These are phyloP conservation scores for Bullera alba DNA, from an alignment of 768 basidiomycete genomes.

Conservation along the genomic window DNA sequence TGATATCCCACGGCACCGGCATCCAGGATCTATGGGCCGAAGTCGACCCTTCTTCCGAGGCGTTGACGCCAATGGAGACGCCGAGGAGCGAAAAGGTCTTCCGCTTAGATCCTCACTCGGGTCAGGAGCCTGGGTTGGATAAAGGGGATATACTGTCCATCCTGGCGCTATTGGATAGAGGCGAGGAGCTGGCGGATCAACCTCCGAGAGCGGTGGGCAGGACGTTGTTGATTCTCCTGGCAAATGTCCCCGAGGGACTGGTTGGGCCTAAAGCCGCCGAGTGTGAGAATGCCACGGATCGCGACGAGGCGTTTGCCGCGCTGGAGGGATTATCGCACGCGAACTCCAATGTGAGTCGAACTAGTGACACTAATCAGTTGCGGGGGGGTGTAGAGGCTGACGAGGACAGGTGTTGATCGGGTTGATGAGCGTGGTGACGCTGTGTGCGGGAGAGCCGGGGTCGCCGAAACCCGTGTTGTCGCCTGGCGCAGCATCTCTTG, in stretches of 20 bases:
- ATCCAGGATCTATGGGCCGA: slow-evolving; percentile 13
- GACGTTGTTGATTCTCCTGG: slow-evolving; percentile 21
- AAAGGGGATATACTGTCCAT: no score
- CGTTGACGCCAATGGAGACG: no score
- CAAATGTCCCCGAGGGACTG: slow-evolving; percentile 18
- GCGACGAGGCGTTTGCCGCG: slow-evolving; percentile 36
- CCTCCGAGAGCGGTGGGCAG: background rate
- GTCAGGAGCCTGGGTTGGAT: no score
- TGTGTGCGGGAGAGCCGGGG: slow-evolving; percentile 19
- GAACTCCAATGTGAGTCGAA: slow-evolving; percentile 31
- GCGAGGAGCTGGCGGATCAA: background rate
- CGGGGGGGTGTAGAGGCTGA: slow-evolving; percentile 1
- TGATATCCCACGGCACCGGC: slow-evolving; percentile 22
- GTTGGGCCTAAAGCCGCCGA: slow-evolving; percentile 6
- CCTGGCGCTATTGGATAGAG: background rate
- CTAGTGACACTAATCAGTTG: background rate
- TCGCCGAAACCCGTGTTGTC: no score
- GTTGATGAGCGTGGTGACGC: slow-evolving; percentile 24
- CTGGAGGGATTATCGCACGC: slow-evolving; percentile 25
- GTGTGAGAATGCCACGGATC: slow-evolving; percentile 14
- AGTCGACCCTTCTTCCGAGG: no score
- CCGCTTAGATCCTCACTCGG: no score
- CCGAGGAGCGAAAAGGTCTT: no score
- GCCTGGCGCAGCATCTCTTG: background rate
- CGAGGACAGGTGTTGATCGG: slow-evolving; percentile 23